A percentile compares a stretch with the other conserved stretches of the same genome.
Evolutionary conservation across 352 stramenopile genomes (phyloP).

Genomic region (Phytophthora ohioensis): DNA sequence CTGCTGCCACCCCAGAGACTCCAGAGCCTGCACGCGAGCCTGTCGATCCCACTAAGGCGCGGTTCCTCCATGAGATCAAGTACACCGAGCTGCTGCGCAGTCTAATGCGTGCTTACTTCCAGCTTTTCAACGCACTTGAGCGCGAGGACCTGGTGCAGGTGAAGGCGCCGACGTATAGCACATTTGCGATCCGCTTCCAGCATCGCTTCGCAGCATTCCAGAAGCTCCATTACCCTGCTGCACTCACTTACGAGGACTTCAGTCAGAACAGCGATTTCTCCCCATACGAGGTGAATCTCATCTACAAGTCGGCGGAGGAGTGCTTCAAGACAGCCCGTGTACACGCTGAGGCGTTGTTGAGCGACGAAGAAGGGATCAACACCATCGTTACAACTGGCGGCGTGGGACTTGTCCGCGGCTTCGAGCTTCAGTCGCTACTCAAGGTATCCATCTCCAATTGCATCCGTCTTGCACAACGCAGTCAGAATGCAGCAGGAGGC

Average conservation of each 20-base stretch:
- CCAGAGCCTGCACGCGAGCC: constrained; percentile 19
- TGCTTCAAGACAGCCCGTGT: constrained; percentile 79
- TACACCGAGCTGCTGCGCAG: constrained; percentile 82
- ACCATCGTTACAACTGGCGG: constrained; percentile 15
- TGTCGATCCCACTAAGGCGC: constrained; percentile 59
- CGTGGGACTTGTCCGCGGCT: constrained; percentile 38
- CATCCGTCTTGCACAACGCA: constrained; percentile 61
- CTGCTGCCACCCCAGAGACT: constrained; percentile 5
- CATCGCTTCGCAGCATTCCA: constrained; percentile 84
- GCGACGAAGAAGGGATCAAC: constrained; percentile 44
- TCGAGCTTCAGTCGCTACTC: constrained; percentile 65
- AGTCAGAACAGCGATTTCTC: constrained; percentile 85
- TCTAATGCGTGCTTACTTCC: constrained; percentile 84
- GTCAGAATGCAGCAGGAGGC: constrained; percentile 40
- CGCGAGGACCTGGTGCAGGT: constrained; percentile 66
- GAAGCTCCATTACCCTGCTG: constrained; percentile 72
- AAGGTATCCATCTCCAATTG: constrained; percentile 76
- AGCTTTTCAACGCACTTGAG: constrained; percentile 80
- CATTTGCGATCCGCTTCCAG: constrained; percentile 74
- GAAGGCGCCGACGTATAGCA: constrained; percentile 65
- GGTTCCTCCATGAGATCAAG: constrained; percentile 78
- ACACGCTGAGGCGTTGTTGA: constrained; percentile 64
- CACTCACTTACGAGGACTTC: constrained; percentile 78
- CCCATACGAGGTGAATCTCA: constrained; percentile 70
- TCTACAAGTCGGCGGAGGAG: constrained; percentile 88